Conservation (phyloP, 495 filamentous ascomycete genomes). For the Tuber calosporum region DNA sequence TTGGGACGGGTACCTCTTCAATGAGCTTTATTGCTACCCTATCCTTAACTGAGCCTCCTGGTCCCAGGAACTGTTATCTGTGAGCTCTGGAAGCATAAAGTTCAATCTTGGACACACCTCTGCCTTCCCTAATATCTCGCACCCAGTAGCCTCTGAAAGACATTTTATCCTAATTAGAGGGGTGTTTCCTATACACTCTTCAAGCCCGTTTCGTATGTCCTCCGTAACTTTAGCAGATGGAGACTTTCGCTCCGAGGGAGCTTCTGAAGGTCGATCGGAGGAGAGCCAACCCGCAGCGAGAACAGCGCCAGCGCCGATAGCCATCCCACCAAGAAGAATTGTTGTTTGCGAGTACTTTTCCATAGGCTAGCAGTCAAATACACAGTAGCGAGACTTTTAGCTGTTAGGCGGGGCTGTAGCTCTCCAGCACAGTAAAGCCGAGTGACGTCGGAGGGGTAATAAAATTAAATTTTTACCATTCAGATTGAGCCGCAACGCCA, state of each 20-base stretch:
- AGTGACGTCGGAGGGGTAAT: slow-evolving; percentile 23
- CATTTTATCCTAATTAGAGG: slow-evolving; percentile 81
- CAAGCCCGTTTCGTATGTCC: slow-evolving; percentile 61
- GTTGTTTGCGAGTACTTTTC: slow-evolving; percentile 8
- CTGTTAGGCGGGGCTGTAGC: neutral
- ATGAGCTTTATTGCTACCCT: slow-evolving; percentile 89
- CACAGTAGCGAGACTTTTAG: neutral
- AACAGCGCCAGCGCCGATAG: slow-evolving; percentile 22
- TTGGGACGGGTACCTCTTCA: slow-evolving; percentile 48
- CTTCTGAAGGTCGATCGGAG: slow-evolving; percentile 1
- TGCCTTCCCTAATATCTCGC: slow-evolving; percentile 87
- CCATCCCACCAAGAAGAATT: slow-evolving; percentile 26
- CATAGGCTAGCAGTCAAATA: slow-evolving; percentile 10
- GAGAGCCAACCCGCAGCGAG: slow-evolving; percentile 25
- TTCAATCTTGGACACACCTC: slow-evolving; percentile 51
- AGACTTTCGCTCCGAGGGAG: neutral
- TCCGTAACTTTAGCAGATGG: slow-evolving; percentile 10
- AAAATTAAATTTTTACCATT: neutral
- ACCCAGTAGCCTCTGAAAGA: slow-evolving; percentile 84
- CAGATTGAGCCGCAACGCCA: neutral
- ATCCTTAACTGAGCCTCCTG: slow-evolving; percentile 93
- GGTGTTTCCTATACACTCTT: slow-evolving; percentile 90
- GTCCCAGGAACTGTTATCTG: slow-evolving; percentile 66
- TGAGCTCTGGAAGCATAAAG: neutral
- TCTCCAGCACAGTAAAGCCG: neutral